Percentiles rank a stretch among this genome's conserved stretches.
phyloP scores from a whole-genome alignment of 768 basidiomycete species.

The Lactarius indigo region DNA sequence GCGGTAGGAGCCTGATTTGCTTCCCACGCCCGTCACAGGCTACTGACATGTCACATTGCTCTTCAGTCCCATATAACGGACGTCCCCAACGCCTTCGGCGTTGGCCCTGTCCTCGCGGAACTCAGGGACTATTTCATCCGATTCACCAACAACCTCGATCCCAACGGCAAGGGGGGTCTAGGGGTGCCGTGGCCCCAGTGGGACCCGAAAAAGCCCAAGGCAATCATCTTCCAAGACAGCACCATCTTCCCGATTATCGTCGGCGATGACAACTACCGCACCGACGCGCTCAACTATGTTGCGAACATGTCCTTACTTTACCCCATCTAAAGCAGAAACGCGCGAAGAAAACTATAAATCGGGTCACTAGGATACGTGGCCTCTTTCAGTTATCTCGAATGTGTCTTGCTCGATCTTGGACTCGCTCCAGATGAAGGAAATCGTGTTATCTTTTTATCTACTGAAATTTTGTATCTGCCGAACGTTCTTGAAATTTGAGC shows the following conservation, averaged over 20 bases:
- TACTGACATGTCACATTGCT: constrained; percentile 1
- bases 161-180: constrained; percentile 15
- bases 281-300: constrained; percentile 10
- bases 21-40: neutral
- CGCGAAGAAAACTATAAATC: neutral
- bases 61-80: constrained; percentile 14
- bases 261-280: constrained; percentile 20
- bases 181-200: constrained; percentile 23
- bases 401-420: neutral
- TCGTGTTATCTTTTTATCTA: neutral
- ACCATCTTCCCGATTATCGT: constrained; percentile 4
- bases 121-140: constrained; percentile 22
- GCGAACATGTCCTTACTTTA: constrained; percentile 19
- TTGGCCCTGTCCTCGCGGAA: neutral
- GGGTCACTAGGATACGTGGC: neutral
- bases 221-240: constrained; percentile 17
- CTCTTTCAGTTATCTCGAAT: neutral
- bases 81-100: constrained; percentile 11
- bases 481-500: neutral
- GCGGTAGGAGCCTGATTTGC: constrained; percentile 5
- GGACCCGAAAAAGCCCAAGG: constrained; percentile 13
- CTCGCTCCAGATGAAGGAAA: neutral
- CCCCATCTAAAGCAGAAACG: constrained; percentile 13
- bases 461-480: neutral
- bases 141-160: constrained; percentile 23